Evolutionary conservation across 106 monocot species (phyloP).

Genomic region (Platanthera zijinensis): DNA sequence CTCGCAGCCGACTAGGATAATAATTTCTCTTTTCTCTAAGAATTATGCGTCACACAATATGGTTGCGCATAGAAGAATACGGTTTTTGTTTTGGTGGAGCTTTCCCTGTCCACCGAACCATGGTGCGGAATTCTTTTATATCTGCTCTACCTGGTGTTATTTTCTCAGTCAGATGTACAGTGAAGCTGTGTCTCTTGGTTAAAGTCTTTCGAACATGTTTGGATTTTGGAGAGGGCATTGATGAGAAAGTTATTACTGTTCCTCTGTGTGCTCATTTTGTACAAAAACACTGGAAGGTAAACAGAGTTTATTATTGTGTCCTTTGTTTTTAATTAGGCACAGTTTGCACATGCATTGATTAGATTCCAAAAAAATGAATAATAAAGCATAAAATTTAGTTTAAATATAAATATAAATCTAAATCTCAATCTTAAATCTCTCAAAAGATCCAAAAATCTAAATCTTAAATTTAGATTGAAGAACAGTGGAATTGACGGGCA

Average conservation of each 20-base stretch:
- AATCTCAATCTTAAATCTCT: too few species aligned
- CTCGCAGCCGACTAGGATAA: slow-evolving; percentile 57
- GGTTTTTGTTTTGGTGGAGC: slow-evolving; percentile 50
- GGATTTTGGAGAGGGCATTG: slow-evolving; percentile 27
- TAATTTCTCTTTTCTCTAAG: slow-evolving; percentile 35
- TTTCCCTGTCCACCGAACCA: slow-evolving; percentile 42
- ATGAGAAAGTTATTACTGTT: slow-evolving; percentile 63
- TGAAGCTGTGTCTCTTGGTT: slow-evolving; percentile 21
- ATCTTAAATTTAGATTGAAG: too few species aligned
- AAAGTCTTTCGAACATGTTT: slow-evolving; percentile 8
- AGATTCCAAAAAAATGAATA: too few species aligned
- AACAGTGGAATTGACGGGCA: too few species aligned
- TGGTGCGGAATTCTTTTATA: slow-evolving; percentile 60
- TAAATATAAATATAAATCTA: too few species aligned
- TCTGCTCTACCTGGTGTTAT: slow-evolving; percentile 53
- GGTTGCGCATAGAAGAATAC: slow-evolving; percentile 19
- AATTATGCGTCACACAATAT: slow-evolving; percentile 25
- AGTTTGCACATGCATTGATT: too few species aligned
- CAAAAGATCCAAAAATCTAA: too few species aligned
- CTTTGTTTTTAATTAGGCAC: too few species aligned
- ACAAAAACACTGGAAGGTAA: slow-evolving; percentile 85
- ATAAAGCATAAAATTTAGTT: too few species aligned
- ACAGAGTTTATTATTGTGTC: too few species aligned
- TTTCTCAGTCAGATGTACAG: slow-evolving; percentile 70
- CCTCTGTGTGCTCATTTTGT: slow-evolving; percentile 37